Base-by-base conservation (phyloP, 306 rosid genomes). In the Sesbania bispinosa region DNA sequence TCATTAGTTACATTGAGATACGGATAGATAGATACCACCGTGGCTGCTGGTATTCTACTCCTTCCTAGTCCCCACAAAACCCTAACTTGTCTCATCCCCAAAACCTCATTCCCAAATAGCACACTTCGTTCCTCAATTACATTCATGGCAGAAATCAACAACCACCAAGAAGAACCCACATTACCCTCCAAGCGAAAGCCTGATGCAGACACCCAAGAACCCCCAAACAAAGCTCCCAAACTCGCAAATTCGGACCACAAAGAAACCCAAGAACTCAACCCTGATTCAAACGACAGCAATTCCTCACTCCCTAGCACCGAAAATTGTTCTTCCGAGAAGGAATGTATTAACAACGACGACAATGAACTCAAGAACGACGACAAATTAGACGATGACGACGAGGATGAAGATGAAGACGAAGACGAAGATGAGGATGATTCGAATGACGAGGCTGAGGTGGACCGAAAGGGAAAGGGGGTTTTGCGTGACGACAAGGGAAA, bases 391-490 rank as follows among this genome's bases (percentile, higher is more conserved):
- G 72, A 45, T 1, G 39, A 51, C 0, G 69, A 74, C 0, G 14
- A 55, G 2, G 83, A 69, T 0, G 79, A 67, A 0, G 74, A 77
- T 0, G 79, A 75, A 4, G 81, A 80, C 0, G 82, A 61, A 0
- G 85, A 77, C 0, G 65, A 62, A 0, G 86, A 77, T 0, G 71
- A 68, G 0, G 86, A 62, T 1, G 82, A 81, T 0, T 78, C 85
- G 0, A 77, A 81, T 7, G 86, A 51, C 21, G 75, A 83, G 7
- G 71, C 30, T 23, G 82, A 67, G 59, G 81, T 51, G 79, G 94
- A 90, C 75, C 81, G 74, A 9, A 93, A 90, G 92, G 96, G 98
- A 7, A 90, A 94, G 23, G 89, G 86, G 61, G 72, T 86, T 62
- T 6, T 63, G 87, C 86, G 81, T 9, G 89, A 81, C 23, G 88